Evolutionary conservation across 2,329 filamentous ascomycete genomes (phyloP).

Genomic region (Aspergillus sp.): DNA sequence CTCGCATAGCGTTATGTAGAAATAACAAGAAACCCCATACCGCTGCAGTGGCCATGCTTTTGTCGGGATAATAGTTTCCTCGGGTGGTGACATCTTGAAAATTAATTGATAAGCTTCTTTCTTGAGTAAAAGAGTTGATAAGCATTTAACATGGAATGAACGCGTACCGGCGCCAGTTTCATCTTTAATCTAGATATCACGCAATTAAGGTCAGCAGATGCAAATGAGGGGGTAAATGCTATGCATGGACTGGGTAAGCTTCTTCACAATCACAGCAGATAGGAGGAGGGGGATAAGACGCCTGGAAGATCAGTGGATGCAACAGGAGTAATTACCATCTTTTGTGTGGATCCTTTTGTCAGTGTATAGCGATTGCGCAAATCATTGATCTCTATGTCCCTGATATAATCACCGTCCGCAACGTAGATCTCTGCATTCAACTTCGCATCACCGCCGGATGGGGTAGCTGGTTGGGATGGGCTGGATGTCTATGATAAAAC

Average conservation of each 20-base stretch:
- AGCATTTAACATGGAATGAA: constrained; percentile 45
- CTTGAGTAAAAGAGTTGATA: constrained; percentile 50
- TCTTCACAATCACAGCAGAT: constrained; percentile 57
- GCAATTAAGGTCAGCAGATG: constrained; percentile 90
- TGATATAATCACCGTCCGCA: constrained; percentile 95
- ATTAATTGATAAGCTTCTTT: constrained; percentile 58
- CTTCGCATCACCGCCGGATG: constrained; percentile 51
- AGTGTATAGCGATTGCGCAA: constrained; percentile 93
- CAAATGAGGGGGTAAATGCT: constrained; percentile 68
- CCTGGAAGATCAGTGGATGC: constrained; percentile 66
- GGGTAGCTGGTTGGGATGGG: constrained; percentile 56
- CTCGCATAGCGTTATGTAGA: background rate
- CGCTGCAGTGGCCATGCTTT: constrained; percentile 90
- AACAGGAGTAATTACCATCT: constrained; percentile 94
- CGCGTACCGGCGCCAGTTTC: constrained; percentile 99
- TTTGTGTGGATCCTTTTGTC: constrained; percentile 95
- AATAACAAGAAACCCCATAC: constrained; percentile 56
- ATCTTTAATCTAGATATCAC: constrained; percentile 98
- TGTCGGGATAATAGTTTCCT: constrained; percentile 95
- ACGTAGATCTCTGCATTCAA: constrained; percentile 90
- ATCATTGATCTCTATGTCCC: constrained; percentile 98
- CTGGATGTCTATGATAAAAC: constrained; percentile 41
- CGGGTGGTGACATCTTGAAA: constrained; percentile 96
- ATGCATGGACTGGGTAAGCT: constrained; percentile 66
- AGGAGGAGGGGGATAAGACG: constrained; percentile 40